These are phyloP conservation scores for Acer negundo DNA, from an alignment of 345 rosid genomes.

Conservation along the genomic window DNA sequence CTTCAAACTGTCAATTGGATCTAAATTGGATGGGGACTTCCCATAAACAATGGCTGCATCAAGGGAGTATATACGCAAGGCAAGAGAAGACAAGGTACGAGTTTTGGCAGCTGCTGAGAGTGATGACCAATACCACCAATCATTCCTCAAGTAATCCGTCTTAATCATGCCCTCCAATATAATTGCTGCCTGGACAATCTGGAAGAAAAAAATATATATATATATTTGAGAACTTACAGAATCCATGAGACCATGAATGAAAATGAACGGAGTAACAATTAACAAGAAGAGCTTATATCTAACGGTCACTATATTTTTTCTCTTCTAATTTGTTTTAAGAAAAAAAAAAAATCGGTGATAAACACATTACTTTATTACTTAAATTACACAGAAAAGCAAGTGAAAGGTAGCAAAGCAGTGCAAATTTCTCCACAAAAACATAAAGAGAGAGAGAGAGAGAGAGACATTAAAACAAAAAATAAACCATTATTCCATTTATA, in stretches of 20 bases:
- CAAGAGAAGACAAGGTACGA: constrained; percentile 75
- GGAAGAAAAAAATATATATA: constrained; percentile 24
- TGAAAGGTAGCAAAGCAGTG: neutral
- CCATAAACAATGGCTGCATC: constrained; percentile 83
- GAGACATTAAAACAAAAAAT: neutral
- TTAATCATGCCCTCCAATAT: constrained; percentile 88
- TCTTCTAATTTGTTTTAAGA: neutral
- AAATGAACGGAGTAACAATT: neutral
- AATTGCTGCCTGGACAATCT: constrained; percentile 92
- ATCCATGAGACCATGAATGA: neutral
- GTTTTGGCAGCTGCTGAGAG: constrained; percentile 87
- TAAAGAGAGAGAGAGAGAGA: neutral
- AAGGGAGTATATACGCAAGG: constrained; percentile 78
- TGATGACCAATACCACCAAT: constrained; percentile 99
- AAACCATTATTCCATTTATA: neutral
- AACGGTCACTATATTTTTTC: neutral
- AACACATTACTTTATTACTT: neutral
- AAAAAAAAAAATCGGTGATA: neutral
- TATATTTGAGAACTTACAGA: neutral
- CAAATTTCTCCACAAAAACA: neutral
- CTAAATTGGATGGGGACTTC: constrained; percentile 34
- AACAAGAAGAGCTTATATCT: neutral
- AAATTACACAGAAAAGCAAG: neutral
- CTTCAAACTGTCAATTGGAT: constrained; percentile 43
- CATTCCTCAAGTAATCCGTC: constrained; percentile 74